Percentiles rank a stretch among this genome's conserved stretches.
These are phyloP conservation scores for Cordyceps farinosa DNA, from an alignment of 2,329 filamentous ascomycete genomes.

Conservation along the genomic window DNA sequence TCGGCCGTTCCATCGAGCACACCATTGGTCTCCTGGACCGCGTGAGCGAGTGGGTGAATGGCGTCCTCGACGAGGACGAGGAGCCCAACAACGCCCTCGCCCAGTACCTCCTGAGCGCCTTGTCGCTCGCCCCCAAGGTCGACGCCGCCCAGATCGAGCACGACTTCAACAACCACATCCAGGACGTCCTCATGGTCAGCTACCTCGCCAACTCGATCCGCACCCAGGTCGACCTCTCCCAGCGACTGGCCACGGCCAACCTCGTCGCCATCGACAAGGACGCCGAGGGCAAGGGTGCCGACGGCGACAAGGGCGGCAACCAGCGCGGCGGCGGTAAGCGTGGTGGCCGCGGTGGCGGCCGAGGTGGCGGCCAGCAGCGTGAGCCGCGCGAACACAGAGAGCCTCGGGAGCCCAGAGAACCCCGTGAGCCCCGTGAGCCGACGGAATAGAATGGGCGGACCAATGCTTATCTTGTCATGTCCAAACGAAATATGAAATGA, in stretches of 20 bases:
- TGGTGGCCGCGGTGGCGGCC: conserved; percentile 48
- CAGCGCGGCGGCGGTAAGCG: conserved; percentile 50
- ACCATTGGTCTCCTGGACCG: conserved; percentile 87
- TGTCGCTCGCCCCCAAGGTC: conserved; percentile 92
- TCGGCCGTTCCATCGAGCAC: conserved; percentile 82
- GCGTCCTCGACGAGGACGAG: conserved; percentile 89
- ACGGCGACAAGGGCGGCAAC: conserved; percentile 39
- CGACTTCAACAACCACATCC: conserved; percentile 99
- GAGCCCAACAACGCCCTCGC: conserved; percentile 87
- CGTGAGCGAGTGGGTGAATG: conserved; percentile 86
- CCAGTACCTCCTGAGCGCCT: conserved; percentile 90
- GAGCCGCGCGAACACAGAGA: conserved; percentile 44
- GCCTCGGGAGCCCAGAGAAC: conserved; percentile 31
- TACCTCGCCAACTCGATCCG: conserved; percentile 98
- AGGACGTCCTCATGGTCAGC: conserved; percentile 96
- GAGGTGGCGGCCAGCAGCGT: conserved; percentile 49
- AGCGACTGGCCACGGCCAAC: conserved; percentile 81
- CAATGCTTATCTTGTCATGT: conserved; percentile 3
- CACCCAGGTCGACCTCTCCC: conserved; percentile 97
- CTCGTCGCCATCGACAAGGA: conserved; percentile 52
- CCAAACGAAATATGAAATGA: conserved; percentile 18
- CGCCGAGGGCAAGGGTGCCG: conserved; percentile 42
- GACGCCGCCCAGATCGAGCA: conserved; percentile 85
- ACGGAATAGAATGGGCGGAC: conserved; percentile 29
- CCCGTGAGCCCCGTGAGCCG: conserved; percentile 26